Conservation (phyloP, 257 asterid species). For the Paraleonurus japonicus region DNA sequence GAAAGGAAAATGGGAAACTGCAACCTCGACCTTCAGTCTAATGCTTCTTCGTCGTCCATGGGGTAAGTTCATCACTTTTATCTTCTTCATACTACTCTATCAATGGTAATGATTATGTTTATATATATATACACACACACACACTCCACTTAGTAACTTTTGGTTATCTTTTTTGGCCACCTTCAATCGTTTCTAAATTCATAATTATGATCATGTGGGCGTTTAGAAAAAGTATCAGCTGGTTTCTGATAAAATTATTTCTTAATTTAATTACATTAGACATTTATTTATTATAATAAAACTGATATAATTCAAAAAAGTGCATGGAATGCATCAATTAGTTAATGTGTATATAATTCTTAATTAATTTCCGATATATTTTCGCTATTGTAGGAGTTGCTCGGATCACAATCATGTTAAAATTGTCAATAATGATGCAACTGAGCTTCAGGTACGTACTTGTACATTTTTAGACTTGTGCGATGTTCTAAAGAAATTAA, state of each 20-base stretch:
- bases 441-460: conserved; percentile 26
- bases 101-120: neutral
- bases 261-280: no score
- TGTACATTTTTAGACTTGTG: no score
- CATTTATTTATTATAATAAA: no score
- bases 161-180: neutral
- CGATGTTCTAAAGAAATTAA: neutral
- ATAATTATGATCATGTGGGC: no score
- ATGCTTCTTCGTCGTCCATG: neutral
- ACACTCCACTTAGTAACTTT: no score
- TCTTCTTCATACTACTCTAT: neutral
- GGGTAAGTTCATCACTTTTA: neutral
- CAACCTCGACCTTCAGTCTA: conserved; percentile 15
- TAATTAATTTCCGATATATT: neutral
- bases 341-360: neutral
- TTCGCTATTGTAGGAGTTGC: conserved; percentile 16
- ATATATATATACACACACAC: neutral
- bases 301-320: neutral
- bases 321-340: neutral
- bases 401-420: neutral
- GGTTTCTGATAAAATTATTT: neutral
- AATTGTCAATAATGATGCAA: conserved; percentile 9
- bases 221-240: neutral
- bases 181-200: neutral
- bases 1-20: conserved; percentile 15